phyloP scores from a whole-genome alignment of 805 yeast species.

The Nakazawaea siamensis region DNA sequence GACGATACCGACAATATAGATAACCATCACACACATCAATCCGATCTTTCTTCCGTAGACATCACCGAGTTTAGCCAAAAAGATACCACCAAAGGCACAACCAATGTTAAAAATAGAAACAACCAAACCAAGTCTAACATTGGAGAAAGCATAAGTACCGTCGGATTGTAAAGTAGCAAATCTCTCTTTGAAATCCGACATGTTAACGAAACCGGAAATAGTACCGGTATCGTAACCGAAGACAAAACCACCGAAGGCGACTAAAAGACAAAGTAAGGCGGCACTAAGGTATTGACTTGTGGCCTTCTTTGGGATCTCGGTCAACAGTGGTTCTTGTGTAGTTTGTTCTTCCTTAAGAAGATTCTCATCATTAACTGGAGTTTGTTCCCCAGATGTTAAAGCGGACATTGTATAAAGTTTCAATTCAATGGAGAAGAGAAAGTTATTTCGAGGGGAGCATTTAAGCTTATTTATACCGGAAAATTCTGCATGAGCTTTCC shows the following conservation, averaged over 20 bases:
- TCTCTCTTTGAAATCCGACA: conserved; percentile 44
- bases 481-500: too few relatives aligned
- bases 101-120: conserved; percentile 67
- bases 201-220: conserved; percentile 61
- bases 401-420: too few relatives aligned
- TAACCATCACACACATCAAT: conserved; percentile 40
- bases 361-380: conserved; percentile 8
- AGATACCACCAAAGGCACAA: conserved; percentile 66
- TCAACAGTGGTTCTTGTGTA: conserved; percentile 1
- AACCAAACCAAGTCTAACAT: conserved; percentile 50
- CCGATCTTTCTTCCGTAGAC: conserved; percentile 52
- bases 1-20: conserved; percentile 53
- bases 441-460: too few relatives aligned
- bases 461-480: too few relatives aligned
- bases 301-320: conserved; percentile 17
- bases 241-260: conserved; percentile 72
- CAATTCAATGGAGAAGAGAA: too few relatives aligned
- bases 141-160: conserved; percentile 37
- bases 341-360: conserved; percentile 4
- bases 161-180: conserved; percentile 37
- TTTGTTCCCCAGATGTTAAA: conserved; percentile 6
- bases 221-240: conserved; percentile 80
- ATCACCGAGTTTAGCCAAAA: conserved; percentile 51
- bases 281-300: conserved; percentile 18
- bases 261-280: conserved; percentile 36